Percentiles rank a stretch among this genome's conserved stretches.
These are phyloP conservation scores for Rhodotorula sp. DNA, from an alignment of 1,284 basidiomycete genomes.

Conservation along the genomic window DNA sequence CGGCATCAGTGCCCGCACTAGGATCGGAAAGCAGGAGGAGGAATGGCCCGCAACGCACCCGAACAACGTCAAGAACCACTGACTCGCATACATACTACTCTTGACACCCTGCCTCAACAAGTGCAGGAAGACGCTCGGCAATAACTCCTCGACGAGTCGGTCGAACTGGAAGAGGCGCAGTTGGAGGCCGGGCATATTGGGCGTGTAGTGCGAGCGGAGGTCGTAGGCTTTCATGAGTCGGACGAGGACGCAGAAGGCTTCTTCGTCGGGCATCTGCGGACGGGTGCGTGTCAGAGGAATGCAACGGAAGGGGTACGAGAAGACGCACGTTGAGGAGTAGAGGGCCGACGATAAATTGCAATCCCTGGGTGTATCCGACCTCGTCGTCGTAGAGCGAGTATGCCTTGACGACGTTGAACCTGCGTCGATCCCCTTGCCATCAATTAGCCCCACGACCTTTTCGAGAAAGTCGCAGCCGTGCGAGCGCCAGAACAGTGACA, in stretches of 20 bases:
- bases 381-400: conserved; percentile 94
- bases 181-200: conserved; percentile 97
- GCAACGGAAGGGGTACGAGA: not conserved
- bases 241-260: conserved; percentile 94
- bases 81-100: conserved; percentile 84
- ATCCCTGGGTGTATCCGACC: conserved; percentile 95
- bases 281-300: not conserved
- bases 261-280: conserved; percentile 93
- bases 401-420: conserved; percentile 93
- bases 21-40: not conserved
- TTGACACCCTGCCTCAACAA: conserved; percentile 90
- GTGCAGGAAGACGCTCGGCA: conserved; percentile 87
- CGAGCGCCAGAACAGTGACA: too few relatives aligned
- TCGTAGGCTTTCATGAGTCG: conserved; percentile 97
- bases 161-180: conserved; percentile 88
- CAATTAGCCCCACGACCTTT: not conserved
- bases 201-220: conserved; percentile 89
- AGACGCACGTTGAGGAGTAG: conserved; percentile 79
- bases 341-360: conserved; percentile 93
- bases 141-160: conserved; percentile 83
- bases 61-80: conserved; percentile 98
- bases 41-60: conserved; percentile 57
- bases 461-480: too few relatives aligned
- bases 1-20: not conserved
- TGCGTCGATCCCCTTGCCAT: not conserved